phyloP scores from a whole-genome alignment of 441 rosid genomes.

The Kokia cookei region DNA sequence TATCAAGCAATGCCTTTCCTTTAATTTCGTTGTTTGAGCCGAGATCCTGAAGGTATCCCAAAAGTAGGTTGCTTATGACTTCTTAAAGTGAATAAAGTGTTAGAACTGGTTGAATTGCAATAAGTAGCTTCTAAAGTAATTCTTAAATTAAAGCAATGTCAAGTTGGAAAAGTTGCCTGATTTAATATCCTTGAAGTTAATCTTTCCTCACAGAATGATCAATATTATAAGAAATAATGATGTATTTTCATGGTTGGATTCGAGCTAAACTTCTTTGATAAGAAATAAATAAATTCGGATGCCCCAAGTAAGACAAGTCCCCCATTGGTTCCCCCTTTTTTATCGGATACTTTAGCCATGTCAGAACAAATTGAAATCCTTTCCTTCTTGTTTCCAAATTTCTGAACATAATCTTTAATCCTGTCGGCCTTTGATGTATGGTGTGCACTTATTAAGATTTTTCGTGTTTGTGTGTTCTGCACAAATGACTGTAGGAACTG shows the following conservation, averaged over 20 bases:
- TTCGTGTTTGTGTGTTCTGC: neutral
- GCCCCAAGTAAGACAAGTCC: neutral
- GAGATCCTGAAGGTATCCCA: neutral
- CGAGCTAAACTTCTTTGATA: neutral
- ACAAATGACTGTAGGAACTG: neutral
- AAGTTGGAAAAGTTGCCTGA: neutral
- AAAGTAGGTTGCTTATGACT: neutral
- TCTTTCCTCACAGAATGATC: neutral
- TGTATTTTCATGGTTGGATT: neutral
- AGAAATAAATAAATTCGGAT: neutral
- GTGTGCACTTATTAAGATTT: neutral
- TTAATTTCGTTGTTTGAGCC: slow-evolving; percentile 1
- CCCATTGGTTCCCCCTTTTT: neutral
- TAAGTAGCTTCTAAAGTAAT: neutral
- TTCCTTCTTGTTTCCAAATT: neutral
- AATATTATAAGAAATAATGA: neutral
- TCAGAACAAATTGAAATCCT: neutral
- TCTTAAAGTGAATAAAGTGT: neutral
- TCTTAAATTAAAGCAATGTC: neutral
- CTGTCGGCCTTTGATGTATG: neutral
- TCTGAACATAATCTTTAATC: neutral
- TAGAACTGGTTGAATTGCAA: neutral
- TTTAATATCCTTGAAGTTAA: neutral
- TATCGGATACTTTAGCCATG: neutral
- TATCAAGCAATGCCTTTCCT: slow-evolving; percentile 7